Evolutionary conservation across 345 rosid species (phyloP), one percentile per base, ranked within the genome.

Genomic region (Odontarrhena argentea): DNA sequence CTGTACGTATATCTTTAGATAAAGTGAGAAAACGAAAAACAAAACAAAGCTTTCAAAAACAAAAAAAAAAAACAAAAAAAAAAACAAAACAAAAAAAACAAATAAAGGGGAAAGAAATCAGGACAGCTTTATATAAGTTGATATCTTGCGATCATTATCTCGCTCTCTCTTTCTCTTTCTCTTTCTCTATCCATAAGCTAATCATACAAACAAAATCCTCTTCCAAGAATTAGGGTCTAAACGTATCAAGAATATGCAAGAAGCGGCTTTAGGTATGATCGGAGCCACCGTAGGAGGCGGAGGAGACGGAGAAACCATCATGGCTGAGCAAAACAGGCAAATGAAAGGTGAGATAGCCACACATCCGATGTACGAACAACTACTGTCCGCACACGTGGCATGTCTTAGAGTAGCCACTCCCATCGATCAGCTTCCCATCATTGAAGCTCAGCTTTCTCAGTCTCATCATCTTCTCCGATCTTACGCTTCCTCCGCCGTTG

Each of bases 371-470:
- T 93, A 83, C 67, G 98, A 93, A 41, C 96, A 93, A 79, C 77
- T 93, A 11, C 61, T 90, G 24, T 64, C 96, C 3, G 98, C 97
- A 7, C 97, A 93, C 68, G 96, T 93, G 46, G 80, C 97, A 5
- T 90, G 98, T 74, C 83, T 93, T 10, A 84, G 97, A 35, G 97
- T 90, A 6, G 98, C 97, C 3, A 93, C 98, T 35, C 98, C 98
- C 8, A 93, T 93, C 52, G 98, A 93, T 78, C 98, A 93, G 74
- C 77, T 93, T 60, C 98, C 98, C 32, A 82, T 84, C 45, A 93
- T 93, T 67, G 98, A 93, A 68, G 84, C 96, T 9, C 98, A 93
- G 85, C 84, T 93, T 35, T 80, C 96, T 9, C 92, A 86, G 56
- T 85, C 98, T 55, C 92, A 85, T 46, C 84, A 88, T 69, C 79